Evolutionary conservation across 805 yeast species (phyloP).

Genomic region (Metschnikowia continentalis): DNA sequence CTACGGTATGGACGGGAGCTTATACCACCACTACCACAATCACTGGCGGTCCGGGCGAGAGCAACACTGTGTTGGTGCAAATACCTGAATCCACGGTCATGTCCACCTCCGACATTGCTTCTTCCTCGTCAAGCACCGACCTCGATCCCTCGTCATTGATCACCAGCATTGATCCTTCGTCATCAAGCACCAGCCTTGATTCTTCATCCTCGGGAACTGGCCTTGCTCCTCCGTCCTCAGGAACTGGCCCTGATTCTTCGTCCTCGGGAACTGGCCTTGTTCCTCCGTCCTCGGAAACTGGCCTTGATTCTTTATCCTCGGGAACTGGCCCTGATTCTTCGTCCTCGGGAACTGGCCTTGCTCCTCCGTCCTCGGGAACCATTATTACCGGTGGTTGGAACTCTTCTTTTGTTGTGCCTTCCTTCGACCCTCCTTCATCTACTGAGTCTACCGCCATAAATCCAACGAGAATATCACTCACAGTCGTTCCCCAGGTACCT

Average conservation of each 20-base stretch:
- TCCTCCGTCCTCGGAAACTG: no score
- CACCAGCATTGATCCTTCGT: no score
- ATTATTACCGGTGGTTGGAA: background rate
- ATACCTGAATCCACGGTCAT: conserved; percentile 1
- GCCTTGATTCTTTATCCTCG: background rate
- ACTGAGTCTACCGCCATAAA: background rate
- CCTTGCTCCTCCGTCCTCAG: no score
- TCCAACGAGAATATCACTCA: background rate
- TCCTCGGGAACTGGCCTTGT: no score
- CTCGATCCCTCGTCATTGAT: no score
- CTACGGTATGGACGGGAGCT: conserved; percentile 2
- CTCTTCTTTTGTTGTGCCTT: background rate
- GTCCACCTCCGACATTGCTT: background rate
- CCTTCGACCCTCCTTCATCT: background rate
- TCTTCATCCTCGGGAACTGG: no score
- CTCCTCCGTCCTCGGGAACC: background rate
- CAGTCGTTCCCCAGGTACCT: no score
- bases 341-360: background rate
- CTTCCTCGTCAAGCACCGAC: no score
- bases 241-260: no score
- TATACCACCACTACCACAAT: conserved; percentile 5
- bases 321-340: background rate
- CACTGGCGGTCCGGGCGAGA: conserved; percentile 3
- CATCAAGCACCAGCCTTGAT: no score
- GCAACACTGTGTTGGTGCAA: conserved; percentile 8